A percentile compares a stretch with the other conserved stretches of the same genome.
These are phyloP conservation scores for Lentithecium fluviatile DNA, from an alignment of 495 filamentous ascomycete species.

Conservation along the genomic window DNA sequence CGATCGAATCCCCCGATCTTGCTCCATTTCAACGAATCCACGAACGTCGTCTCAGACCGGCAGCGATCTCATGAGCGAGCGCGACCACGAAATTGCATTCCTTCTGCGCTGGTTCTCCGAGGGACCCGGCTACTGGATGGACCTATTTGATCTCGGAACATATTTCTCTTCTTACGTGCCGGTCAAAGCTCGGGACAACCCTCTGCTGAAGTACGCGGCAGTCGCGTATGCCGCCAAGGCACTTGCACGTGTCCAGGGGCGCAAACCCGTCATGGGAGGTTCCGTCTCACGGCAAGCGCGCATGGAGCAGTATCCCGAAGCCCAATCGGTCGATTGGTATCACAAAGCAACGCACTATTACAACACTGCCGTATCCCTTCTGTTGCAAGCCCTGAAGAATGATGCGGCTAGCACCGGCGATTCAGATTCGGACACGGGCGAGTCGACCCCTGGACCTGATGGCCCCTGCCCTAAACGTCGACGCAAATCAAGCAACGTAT, in stretches of 20 bases:
- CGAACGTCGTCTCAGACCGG: not conserved
- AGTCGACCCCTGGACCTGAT: not conserved
- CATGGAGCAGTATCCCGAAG: constrained; percentile 54
- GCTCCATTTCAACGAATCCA: not conserved
- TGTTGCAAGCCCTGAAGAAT: constrained; percentile 58
- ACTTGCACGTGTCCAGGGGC: constrained; percentile 54
- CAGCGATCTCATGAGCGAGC: constrained; percentile 26
- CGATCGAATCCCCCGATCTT: constrained; percentile 11
- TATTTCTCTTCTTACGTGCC: constrained; percentile 63
- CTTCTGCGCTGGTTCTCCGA: constrained; percentile 63
- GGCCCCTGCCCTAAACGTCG: constrained; percentile 35
- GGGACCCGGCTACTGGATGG: constrained; percentile 64
- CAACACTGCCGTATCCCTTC: constrained; percentile 60
- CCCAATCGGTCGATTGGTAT: constrained; percentile 51
- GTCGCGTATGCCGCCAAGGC: constrained; percentile 64
- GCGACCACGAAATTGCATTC: constrained; percentile 58
- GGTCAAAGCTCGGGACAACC: constrained; percentile 55
- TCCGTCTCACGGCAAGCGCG: constrained; percentile 50
- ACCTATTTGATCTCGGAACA: constrained; percentile 59
- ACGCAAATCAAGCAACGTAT: constrained; percentile 45
- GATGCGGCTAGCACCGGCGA: constrained; percentile 33
- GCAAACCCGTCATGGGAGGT: constrained; percentile 52
- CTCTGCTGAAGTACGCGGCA: constrained; percentile 59
- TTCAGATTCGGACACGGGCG: constrained; percentile 36
- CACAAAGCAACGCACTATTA: constrained; percentile 62